Percentiles rank a stretch among this genome's conserved stretches.
These are phyloP conservation scores for Gossypium raimondii DNA, from an alignment of 345 rosid species.

Conservation along the genomic window DNA sequence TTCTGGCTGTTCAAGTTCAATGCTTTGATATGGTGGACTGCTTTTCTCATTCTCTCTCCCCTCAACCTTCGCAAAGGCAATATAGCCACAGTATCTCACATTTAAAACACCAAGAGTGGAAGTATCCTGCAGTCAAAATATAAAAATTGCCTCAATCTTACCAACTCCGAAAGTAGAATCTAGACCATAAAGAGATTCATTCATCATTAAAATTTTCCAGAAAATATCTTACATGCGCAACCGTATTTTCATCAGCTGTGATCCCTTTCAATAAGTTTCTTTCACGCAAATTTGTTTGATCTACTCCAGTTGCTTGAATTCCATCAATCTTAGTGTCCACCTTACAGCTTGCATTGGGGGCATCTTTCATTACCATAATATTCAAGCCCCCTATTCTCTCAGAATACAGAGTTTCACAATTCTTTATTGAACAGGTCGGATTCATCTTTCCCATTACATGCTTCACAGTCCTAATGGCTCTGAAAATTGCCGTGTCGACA, in stretches of 20 bases:
- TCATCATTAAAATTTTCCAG: conserved; percentile 19
- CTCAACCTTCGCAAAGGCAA: conserved; percentile 74
- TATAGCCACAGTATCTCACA: conserved; percentile 80
- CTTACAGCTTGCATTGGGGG: conserved; percentile 70
- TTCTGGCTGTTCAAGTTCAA: conserved; percentile 86
- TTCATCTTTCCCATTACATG: conserved; percentile 45
- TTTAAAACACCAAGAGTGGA: conserved; percentile 74
- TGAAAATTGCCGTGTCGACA: conserved; percentile 77
- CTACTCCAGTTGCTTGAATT: conserved; percentile 57
- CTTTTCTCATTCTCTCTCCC: conserved; percentile 44
- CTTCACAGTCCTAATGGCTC: conserved; percentile 74
- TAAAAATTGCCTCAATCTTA: conserved; percentile 15
- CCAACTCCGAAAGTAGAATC: conserved; percentile 9
- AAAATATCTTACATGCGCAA: conserved; percentile 74
- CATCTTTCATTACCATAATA: conserved; percentile 56
- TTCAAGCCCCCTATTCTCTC: conserved; percentile 76
- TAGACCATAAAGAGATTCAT: conserved; percentile 13
- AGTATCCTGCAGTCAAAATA: conserved; percentile 58
- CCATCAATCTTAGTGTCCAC: conserved; percentile 94
- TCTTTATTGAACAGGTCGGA: conserved; percentile 21
- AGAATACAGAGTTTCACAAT: conserved; percentile 34
- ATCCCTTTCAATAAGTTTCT: conserved; percentile 93
- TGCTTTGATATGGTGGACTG: conserved; percentile 47
- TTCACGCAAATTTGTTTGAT: conserved; percentile 52
- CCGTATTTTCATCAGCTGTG: conserved; percentile 94